Evolutionary conservation across 1,284 basidiomycete genomes (phyloP), one percentile per base, ranked within the genome.

Genomic region (Ustilago shanxiensis): DNA sequence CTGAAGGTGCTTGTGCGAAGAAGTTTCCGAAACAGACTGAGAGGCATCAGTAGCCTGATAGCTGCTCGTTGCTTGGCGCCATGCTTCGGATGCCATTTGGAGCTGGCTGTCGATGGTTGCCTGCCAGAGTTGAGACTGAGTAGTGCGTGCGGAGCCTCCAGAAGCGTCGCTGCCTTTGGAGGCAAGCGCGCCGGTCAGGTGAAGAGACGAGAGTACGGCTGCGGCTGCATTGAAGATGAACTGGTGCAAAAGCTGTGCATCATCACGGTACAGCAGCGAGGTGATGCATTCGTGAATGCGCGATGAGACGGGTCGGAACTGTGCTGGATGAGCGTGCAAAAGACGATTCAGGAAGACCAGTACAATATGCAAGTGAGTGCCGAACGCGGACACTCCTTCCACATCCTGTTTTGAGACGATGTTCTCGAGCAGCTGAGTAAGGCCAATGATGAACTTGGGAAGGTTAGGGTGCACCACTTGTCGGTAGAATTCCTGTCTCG

Each of bases 81-180:
- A 64, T 1, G 79, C 77, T n/a, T 70, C 45, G 3, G 52, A 47
- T 1, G 69, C 66, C 8, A 71, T 61, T 1, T 62, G 58, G 16
- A 80, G 51, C 57, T 79, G 63, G 35, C 61, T 65, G 1, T 62
- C 37, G 22, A 74, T 50, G 0, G 77, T 79, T 1, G 78, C 70
- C 18, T 66, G 62, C 80, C 80, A 82, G 22, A 82, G 70, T 50
- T 82, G 80, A 8, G 72, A 63, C 55, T 80, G 79, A 10, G 77
- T 76, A 10, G 77, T 73, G 26, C 75, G 68, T 16, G 60, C 62
- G 5, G 58, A 50, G 39, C 68, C 72, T 16, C 76, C 65, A 0
- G 60, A 65, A 1, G 64, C 75, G 22, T 74, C 68, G 59, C 76
- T 70, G 33, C 66, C 62, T 39, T 77, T 74, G 8, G 66, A 64